phyloP scores from a whole-genome alignment of 2,329 filamentous ascomycete genomes.

The Plectosphaerella plurivora region DNA sequence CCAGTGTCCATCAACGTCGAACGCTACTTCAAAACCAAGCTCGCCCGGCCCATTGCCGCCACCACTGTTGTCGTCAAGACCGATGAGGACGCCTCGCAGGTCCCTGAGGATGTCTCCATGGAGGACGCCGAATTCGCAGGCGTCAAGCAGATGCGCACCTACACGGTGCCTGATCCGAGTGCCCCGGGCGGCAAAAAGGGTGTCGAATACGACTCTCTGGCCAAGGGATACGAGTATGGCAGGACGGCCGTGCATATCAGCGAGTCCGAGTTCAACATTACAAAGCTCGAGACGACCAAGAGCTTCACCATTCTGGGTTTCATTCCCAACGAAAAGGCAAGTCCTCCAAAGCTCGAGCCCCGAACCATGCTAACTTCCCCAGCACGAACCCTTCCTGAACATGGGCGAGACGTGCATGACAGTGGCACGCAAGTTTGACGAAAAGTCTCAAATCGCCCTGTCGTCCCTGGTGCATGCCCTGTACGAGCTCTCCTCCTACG shows the following conservation, averaged over 20 bases:
- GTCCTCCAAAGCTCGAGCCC: constrained; percentile 6
- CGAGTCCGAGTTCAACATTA: constrained; percentile 80
- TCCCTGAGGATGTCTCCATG: constrained; percentile 43
- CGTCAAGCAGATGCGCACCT: constrained; percentile 74
- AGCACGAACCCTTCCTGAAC: constrained; percentile 81
- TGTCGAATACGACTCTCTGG: constrained; percentile 75
- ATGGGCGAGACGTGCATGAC: constrained; percentile 79
- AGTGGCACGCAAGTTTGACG: constrained; percentile 70
- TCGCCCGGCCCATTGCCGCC: constrained; percentile 69
- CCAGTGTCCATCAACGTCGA: constrained; percentile 83
- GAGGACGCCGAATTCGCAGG: constrained; percentile 54
- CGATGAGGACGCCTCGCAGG: constrained; percentile 45
- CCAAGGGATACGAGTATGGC: constrained; percentile 93
- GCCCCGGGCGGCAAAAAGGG: constrained; percentile 76
- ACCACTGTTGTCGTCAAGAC: constrained; percentile 66
- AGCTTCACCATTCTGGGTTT: constrained; percentile 84
- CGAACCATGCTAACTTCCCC: constrained; percentile 12
- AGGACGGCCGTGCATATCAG: constrained; percentile 87
- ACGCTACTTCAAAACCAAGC: constrained; percentile 81
- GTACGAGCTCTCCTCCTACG: constrained; percentile 78
- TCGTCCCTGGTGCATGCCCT: constrained; percentile 89
- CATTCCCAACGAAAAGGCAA: constrained; percentile 65
- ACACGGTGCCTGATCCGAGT: constrained; percentile 72
- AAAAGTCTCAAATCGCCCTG: constrained; percentile 77
- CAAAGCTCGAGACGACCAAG: constrained; percentile 74